These are phyloP conservation scores for Pisolithus sp. DNA, from an alignment of 768 basidiomycete genomes.

Conservation along the genomic window DNA sequence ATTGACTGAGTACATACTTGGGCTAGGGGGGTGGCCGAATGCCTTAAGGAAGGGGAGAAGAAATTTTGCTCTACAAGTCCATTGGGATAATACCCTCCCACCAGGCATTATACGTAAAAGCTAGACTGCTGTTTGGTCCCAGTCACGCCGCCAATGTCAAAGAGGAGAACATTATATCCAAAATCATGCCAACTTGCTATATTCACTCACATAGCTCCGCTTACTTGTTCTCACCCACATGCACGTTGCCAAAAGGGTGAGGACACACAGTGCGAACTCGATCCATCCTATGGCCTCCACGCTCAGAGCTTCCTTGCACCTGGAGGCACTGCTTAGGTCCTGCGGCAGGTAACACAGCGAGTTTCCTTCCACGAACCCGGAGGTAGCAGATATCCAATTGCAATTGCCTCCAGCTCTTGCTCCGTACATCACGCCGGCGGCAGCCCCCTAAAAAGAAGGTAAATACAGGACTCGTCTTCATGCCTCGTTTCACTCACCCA, in stretches of 20 bases:
- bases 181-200: slow-evolving; percentile 36
- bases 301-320: slow-evolving; percentile 67
- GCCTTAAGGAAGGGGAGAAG: background rate
- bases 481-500: slow-evolving; percentile 46
- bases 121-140: slow-evolving; percentile 24
- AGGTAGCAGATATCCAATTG: slow-evolving; percentile 36
- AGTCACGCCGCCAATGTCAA: slow-evolving; percentile 5
- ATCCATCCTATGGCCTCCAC: slow-evolving; percentile 75
- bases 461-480: background rate
- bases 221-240: slow-evolving; percentile 40
- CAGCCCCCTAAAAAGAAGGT: slow-evolving; percentile 44
- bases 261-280: slow-evolving; percentile 55
- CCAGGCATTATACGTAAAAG: slow-evolving; percentile 24
- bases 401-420: slow-evolving; percentile 59
- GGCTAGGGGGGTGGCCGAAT: no score
- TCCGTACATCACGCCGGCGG: slow-evolving; percentile 60
- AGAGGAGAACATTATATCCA: slow-evolving; percentile 15
- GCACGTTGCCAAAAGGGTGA: slow-evolving; percentile 52
- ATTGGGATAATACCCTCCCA: background rate
- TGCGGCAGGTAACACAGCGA: slow-evolving; percentile 18
- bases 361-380: slow-evolving; percentile 19
- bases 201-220: slow-evolving; percentile 37
- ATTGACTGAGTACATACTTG: no score
- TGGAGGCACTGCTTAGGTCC: slow-evolving; percentile 25
- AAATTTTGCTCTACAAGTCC: background rate